Evolutionary conservation across 106 monocot genomes (phyloP).

Genomic region (Hemerocallis citrina): DNA sequence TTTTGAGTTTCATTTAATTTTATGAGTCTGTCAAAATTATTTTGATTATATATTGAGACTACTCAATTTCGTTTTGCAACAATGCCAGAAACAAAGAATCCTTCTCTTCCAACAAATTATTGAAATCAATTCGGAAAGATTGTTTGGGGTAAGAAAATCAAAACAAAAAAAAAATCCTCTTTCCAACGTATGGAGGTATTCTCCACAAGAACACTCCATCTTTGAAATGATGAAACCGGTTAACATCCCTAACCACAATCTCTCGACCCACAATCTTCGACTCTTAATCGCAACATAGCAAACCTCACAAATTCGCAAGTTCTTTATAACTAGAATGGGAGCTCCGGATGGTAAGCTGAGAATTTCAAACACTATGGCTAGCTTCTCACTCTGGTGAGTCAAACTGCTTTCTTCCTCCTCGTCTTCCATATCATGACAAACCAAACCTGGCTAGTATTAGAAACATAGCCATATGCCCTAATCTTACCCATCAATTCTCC

Average conservation of each 20-base stretch:
- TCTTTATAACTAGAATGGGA: constrained; percentile 49
- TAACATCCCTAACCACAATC: constrained; percentile 59
- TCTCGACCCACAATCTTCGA: constrained; percentile 34
- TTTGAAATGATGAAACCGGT: constrained; percentile 53
- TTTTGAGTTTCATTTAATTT: too few relatives aligned
- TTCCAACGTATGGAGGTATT: too few relatives aligned
- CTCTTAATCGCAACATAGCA: constrained; percentile 45
- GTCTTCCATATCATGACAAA: constrained; percentile 72
- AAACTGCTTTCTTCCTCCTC: constrained; percentile 65
- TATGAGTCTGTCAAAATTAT: too few relatives aligned
- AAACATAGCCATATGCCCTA: constrained; percentile 42
- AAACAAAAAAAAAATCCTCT: too few relatives aligned
- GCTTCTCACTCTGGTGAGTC: constrained; percentile 57
- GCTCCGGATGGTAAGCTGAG: constrained; percentile 27
- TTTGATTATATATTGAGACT: too few relatives aligned
- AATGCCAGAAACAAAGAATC: too few relatives aligned
- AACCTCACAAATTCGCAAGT: constrained; percentile 51
- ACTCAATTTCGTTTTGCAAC: too few relatives aligned
- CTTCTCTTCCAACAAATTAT: too few relatives aligned
- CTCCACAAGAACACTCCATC: constrained; percentile 54
- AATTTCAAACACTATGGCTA: constrained; percentile 47
- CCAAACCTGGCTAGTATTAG: constrained; percentile 35
- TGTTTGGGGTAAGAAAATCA: too few relatives aligned
- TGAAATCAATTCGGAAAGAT: too few relatives aligned
- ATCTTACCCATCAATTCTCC: constrained; percentile 36